A percentile compares a stretch with the other conserved stretches of the same genome.
phyloP scores from a whole-genome alignment of 768 basidiomycete genomes.

The Peribolospora baueri region DNA sequence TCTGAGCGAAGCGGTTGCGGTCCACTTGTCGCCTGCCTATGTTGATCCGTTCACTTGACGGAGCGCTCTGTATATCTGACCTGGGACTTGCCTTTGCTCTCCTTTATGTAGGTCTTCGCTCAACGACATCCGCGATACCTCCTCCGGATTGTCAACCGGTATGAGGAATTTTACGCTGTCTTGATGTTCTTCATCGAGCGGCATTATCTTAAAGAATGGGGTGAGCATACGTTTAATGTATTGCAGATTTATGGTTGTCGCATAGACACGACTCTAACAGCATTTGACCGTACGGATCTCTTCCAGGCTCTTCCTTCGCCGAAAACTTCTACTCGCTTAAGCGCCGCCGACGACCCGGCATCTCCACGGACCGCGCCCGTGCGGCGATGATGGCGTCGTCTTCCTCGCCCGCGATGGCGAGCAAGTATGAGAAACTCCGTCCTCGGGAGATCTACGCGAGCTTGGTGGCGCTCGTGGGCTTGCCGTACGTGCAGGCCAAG shows the following conservation, averaged over 20 bases:
- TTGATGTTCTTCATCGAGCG: constrained; percentile 76
- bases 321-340: constrained; percentile 93
- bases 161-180: constrained; percentile 84
- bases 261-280: neutral
- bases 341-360: constrained; percentile 42
- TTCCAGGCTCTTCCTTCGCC: constrained; percentile 69
- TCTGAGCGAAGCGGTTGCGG: neutral
- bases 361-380: constrained; percentile 40
- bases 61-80: neutral
- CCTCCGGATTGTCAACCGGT: constrained; percentile 65
- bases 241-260: neutral
- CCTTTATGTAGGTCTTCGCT: constrained; percentile 49
- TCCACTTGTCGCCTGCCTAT: neutral
- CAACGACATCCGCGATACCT: constrained; percentile 85
- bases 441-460: neutral
- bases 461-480: constrained; percentile 34
- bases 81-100: neutral
- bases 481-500: constrained; percentile 76
- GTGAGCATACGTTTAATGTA: constrained; percentile 25
- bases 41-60: neutral
- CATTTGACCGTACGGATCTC: neutral
- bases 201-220: constrained; percentile 65
- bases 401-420: constrained; percentile 29
- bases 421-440: constrained; percentile 20
- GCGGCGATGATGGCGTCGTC: constrained; percentile 45